Evolutionary conservation across 371 early-diverging fungal species (phyloP).

Genomic region (Syncephalastrum sp.): DNA sequence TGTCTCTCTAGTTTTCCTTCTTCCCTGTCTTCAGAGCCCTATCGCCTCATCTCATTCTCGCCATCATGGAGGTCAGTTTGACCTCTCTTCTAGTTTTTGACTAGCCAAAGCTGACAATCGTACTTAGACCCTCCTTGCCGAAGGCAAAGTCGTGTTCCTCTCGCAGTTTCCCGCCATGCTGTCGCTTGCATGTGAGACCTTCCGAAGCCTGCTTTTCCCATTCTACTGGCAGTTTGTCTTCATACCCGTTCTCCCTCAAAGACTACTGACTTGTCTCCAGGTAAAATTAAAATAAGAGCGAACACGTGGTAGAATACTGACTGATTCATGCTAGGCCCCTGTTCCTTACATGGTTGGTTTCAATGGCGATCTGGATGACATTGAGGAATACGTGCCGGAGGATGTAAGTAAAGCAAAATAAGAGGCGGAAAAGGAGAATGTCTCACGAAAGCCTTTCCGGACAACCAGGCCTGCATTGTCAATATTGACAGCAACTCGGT

Average conservation of each 20-base stretch:
- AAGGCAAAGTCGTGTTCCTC: slow-evolving; percentile 75
- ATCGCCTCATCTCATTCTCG: slow-evolving; percentile 69
- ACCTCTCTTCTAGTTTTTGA: not conserved
- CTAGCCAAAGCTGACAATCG: not conserved
- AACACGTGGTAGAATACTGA: not conserved
- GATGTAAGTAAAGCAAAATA: slow-evolving; percentile 50
- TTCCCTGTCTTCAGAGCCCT: slow-evolving; percentile 76
- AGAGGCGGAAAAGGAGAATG: not conserved
- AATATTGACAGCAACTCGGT: slow-evolving; percentile 61
- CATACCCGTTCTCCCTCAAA: slow-evolving; percentile 75
- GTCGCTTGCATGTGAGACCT: slow-evolving; percentile 67
- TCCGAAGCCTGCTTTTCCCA: slow-evolving; percentile 73
- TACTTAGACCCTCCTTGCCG: slow-evolving; percentile 61
- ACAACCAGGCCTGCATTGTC: slow-evolving; percentile 49
- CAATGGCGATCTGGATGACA: slow-evolving; percentile 51
- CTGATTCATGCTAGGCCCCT: slow-evolving; percentile 49
- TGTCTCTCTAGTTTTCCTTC: slow-evolving; percentile 65
- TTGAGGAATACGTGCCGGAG: slow-evolving; percentile 60
- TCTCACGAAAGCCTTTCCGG: not conserved
- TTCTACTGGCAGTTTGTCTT: slow-evolving; percentile 82
- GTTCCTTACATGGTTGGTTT: slow-evolving; percentile 84
- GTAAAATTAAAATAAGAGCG: slow-evolving; percentile 11
- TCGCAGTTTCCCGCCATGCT: slow-evolving; percentile 74
- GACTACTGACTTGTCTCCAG: slow-evolving; percentile 72
- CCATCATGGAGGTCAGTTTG: slow-evolving; percentile 60